A percentile compares a stretch with the other conserved stretches of the same genome.
Evolutionary conservation across 305 asterid species (phyloP).

Genomic region (Ajuga reptans): DNA sequence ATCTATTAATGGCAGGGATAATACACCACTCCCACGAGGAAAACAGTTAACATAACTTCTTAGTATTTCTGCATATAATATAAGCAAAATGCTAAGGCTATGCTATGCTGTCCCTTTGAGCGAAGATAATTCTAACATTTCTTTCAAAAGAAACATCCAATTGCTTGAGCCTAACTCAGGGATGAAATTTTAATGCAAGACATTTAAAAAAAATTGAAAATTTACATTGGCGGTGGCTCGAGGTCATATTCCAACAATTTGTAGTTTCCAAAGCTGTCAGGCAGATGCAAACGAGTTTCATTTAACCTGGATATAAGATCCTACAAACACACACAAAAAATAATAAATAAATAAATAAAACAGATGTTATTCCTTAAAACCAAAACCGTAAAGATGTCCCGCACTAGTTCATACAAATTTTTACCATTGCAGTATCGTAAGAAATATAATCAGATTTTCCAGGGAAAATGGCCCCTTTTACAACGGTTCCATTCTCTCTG

Average conservation of each 20-base stretch:
- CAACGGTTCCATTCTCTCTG: slow-evolving; percentile 50
- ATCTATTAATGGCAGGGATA: not conserved
- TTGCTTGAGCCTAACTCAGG: not conserved
- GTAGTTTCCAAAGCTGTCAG: slow-evolving; percentile 63
- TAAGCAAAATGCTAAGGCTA: not conserved
- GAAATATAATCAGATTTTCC: slow-evolving; percentile 48
- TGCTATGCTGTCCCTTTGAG: not conserved
- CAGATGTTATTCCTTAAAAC: slow-evolving; percentile 11
- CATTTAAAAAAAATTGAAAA: slow-evolving; percentile 11
- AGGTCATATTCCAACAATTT: slow-evolving; percentile 43
- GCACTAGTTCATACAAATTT: slow-evolving; percentile 10
- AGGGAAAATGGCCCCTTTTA: slow-evolving; percentile 71
- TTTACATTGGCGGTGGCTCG: slow-evolving; percentile 50
- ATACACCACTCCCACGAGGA: not conserved
- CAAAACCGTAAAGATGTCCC: slow-evolving; percentile 7
- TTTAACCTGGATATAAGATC: slow-evolving; percentile 50
- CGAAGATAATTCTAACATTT: too few relatives aligned
- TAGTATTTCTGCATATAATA: not conserved
- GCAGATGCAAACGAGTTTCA: slow-evolving; percentile 41
- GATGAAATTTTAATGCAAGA: not conserved
- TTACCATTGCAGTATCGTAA: slow-evolving; percentile 66
- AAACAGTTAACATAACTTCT: not conserved
- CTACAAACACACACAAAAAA: slow-evolving; percentile 25
- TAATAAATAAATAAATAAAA: not conserved
- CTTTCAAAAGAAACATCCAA: not conserved